phyloP scores from a whole-genome alignment of 2,329 filamentous ascomycete species.

The Colletotrichum sp. region DNA sequence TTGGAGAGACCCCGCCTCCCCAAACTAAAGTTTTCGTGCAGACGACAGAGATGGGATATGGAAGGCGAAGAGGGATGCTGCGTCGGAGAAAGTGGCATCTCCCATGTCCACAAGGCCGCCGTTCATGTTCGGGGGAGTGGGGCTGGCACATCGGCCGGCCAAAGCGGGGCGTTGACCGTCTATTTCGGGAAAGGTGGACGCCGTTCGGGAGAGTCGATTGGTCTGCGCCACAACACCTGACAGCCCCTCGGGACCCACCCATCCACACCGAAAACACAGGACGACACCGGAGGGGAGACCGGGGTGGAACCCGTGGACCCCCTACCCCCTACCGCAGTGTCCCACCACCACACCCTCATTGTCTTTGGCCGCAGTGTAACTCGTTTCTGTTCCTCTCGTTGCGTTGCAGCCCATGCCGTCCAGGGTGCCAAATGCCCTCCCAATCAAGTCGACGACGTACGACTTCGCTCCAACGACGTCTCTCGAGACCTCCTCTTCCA shows the following conservation, averaged over 20 bases:
- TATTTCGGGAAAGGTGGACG: constrained; percentile 15
- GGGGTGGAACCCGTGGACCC: neutral
- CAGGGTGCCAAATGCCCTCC: neutral
- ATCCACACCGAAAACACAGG: constrained; percentile 4
- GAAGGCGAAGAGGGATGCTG: neutral
- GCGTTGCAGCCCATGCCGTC: neutral
- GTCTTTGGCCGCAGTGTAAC: neutral
- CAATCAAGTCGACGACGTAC: constrained; percentile 16
- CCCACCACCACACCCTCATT: neutral
- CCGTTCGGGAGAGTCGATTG: constrained; percentile 32
- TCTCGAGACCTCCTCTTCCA: neutral
- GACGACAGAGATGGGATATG: neutral
- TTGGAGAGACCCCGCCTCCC: neutral
- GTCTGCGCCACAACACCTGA: constrained; percentile 43
- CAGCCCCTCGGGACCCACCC: constrained; percentile 31
- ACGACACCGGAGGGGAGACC: neutral
- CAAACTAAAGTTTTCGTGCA: neutral
- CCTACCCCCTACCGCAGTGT: neutral
- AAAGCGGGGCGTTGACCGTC: constrained; percentile 1
- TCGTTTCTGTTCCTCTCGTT: neutral
- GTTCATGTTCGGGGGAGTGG: constrained; percentile 5
- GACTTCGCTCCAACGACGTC: neutral
- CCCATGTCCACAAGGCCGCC: neutral
- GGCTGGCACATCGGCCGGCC: neutral
- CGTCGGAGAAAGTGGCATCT: neutral